Evolutionary conservation across 306 rosid species (phyloP).

Genomic region (Cicer arietinum): DNA sequence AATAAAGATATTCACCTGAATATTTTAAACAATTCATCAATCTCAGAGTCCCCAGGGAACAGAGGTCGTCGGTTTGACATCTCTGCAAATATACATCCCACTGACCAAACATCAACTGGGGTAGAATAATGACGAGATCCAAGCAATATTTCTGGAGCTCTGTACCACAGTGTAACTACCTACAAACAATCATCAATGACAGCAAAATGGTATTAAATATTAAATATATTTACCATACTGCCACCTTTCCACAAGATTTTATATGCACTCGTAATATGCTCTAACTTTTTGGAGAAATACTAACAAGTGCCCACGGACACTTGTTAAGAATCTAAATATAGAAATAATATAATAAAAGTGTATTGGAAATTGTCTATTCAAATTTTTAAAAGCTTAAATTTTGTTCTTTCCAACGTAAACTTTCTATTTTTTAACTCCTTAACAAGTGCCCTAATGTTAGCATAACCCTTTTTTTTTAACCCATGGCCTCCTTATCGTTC

Average conservation of each 20-base stretch:
- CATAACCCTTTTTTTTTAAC: too few species aligned
- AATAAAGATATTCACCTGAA: slow-evolving; percentile 68
- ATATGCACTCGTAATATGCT: not conserved
- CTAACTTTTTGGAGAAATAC: not conserved
- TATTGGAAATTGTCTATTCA: too few species aligned
- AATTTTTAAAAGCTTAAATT: too few species aligned
- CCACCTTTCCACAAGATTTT: slow-evolving; percentile 20
- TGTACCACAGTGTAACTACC: slow-evolving; percentile 99
- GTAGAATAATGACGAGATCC: slow-evolving; percentile 99
- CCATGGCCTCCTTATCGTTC: too few species aligned
- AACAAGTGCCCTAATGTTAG: too few species aligned
- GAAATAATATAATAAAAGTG: too few species aligned
- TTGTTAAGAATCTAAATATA: too few species aligned
- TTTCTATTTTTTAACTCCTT: too few species aligned
- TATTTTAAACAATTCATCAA: slow-evolving; percentile 94
- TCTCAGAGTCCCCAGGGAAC: slow-evolving; percentile 99
- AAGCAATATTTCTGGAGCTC: slow-evolving; percentile 99
- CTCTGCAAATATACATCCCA: slow-evolving; percentile 99
- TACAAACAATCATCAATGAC: slow-evolving; percentile 44
- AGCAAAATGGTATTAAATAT: slow-evolving; percentile 20
- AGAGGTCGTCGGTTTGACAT: slow-evolving; percentile 90
- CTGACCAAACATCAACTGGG: slow-evolving; percentile 99
- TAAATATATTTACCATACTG: not conserved
- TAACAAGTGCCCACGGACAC: too few species aligned
- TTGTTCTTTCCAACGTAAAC: too few species aligned